Evolutionary conservation across 257 asterid species (phyloP).

Genomic region (Capsicum baccatum): DNA sequence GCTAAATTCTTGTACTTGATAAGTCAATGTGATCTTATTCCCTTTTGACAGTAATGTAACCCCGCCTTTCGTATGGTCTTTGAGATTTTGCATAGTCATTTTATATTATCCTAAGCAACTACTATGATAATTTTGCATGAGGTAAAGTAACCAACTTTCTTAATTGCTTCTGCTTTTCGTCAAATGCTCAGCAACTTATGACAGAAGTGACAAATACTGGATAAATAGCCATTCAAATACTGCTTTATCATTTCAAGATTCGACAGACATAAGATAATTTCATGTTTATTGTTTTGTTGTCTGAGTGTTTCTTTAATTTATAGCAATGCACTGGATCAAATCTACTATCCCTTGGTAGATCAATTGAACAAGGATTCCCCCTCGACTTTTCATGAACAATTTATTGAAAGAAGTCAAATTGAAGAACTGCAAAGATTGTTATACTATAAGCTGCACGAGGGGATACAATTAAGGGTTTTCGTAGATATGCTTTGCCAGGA

Average conservation of each 20-base stretch:
- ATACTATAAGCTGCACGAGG: conserved; percentile 49
- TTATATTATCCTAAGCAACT: too few relatives aligned
- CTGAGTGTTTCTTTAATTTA: conserved; percentile 24
- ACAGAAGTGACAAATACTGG: too few relatives aligned
- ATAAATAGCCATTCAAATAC: too few relatives aligned
- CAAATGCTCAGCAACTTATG: too few relatives aligned
- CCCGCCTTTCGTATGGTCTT: too few relatives aligned
- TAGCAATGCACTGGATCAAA: conserved; percentile 76
- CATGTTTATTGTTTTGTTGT: neutral
- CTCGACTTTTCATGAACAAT: conserved; percentile 42
- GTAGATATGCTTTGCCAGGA: conserved; percentile 61
- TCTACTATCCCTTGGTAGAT: conserved; percentile 57
- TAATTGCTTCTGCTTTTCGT: too few relatives aligned
- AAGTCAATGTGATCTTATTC: conserved; percentile 7
- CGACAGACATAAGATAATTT: too few relatives aligned
- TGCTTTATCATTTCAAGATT: too few relatives aligned
- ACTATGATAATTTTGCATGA: too few relatives aligned
- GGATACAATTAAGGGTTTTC: conserved; percentile 46
- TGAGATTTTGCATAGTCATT: too few relatives aligned
- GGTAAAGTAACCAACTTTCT: too few relatives aligned
- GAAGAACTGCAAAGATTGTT: conserved; percentile 62
- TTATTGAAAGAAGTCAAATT: conserved; percentile 62
- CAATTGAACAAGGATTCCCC: conserved; percentile 45
- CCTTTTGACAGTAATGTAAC: too few relatives aligned
- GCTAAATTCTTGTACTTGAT: neutral